These are phyloP conservation scores for Clitoria ternatea DNA, from an alignment of 306 rosid genomes.

Conservation along the genomic window DNA sequence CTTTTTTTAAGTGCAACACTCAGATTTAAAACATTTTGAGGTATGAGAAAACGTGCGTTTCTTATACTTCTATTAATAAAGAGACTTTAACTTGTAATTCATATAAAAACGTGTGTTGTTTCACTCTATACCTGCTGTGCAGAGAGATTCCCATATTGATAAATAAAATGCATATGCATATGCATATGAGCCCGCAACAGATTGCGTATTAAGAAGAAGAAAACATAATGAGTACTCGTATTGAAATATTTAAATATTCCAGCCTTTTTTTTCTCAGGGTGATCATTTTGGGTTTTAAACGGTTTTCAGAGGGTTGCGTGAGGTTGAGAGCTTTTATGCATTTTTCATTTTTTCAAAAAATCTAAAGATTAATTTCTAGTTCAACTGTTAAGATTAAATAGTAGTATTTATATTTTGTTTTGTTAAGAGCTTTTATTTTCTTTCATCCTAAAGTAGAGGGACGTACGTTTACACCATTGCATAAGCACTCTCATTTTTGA, in stretches of 20 bases:
- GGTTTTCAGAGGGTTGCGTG: constrained; percentile 9
- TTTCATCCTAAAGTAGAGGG: no score
- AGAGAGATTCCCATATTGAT: not conserved
- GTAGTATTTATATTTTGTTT: no score
- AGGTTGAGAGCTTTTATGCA: not conserved
- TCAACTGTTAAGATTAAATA: not conserved
- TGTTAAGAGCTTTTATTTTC: no score
- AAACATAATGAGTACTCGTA: constrained; percentile 17
- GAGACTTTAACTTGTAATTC: not conserved
- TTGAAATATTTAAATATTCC: constrained; percentile 9
- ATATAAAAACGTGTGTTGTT: no score
- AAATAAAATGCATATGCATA: not conserved
- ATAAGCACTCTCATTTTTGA: no score
- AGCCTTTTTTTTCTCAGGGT: not conserved
- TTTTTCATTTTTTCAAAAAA: not conserved
- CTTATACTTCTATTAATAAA: no score
- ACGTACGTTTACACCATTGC: no score
- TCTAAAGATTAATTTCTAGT: no score
- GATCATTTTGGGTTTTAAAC: constrained; percentile 24
- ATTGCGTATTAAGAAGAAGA: constrained; percentile 22
- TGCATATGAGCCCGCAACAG: not conserved
- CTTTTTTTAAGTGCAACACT: no score
- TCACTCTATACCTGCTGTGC: no score
- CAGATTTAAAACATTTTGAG: no score
- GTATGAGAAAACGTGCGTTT: no score